These are phyloP conservation scores for Lichtheimia ornata DNA, from an alignment of 371 early-diverging fungal genomes.

Conservation along the genomic window DNA sequence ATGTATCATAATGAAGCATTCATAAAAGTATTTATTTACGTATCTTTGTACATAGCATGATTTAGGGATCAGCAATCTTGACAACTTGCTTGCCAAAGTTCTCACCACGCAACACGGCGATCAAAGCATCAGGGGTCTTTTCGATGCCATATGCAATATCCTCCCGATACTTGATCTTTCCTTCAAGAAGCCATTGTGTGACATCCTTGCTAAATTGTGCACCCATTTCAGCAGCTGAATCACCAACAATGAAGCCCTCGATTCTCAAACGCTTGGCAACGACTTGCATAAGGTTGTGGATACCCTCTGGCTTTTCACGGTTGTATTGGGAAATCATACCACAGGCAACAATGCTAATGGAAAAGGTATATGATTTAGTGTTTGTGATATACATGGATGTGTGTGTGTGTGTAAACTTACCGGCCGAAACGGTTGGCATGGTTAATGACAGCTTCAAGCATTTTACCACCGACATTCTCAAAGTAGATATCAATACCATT, in stretches of 20 bases:
- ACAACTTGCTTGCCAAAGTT: slow-evolving; percentile 88
- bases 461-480: slow-evolving; percentile 76
- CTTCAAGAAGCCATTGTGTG: slow-evolving; percentile 63
- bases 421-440: slow-evolving; percentile 54
- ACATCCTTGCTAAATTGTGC: slow-evolving; percentile 62
- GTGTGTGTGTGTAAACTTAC: slow-evolving; percentile 3
- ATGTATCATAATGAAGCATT: no score
- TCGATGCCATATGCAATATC: slow-evolving; percentile 78
- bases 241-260: slow-evolving; percentile 64
- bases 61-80: slow-evolving; percentile 59
- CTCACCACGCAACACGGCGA: slow-evolving; percentile 76
- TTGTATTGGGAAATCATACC: slow-evolving; percentile 81
- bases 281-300: slow-evolving; percentile 38
- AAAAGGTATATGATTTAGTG: not conserved
- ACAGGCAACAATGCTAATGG: slow-evolving; percentile 52
- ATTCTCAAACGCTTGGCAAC: slow-evolving; percentile 53
- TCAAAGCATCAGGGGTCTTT: slow-evolving; percentile 74
- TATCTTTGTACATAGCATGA: no score
- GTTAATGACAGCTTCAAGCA: slow-evolving; percentile 63
- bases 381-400: no score
- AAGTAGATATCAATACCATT: slow-evolving; percentile 76
- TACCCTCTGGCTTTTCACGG: slow-evolving; percentile 25
- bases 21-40: no score
- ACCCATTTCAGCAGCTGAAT: slow-evolving; percentile 38
- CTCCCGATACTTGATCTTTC: slow-evolving; percentile 69